Conservation (phyloP, 2,329 filamentous ascomycete species). For the Sporothrix schenckii region DNA sequence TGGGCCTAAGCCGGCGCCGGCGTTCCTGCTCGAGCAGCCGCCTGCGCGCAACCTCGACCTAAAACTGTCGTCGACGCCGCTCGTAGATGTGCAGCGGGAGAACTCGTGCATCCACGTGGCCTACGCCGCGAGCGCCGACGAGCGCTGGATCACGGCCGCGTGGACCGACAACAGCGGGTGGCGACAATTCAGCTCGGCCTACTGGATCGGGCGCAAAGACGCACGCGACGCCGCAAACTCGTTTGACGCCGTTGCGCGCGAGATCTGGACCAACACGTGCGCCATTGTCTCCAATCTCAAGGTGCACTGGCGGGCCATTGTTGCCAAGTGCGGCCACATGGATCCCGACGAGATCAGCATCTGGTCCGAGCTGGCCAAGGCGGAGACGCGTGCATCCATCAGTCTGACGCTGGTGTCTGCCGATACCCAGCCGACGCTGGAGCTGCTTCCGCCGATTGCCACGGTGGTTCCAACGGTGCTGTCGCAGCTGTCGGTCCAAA, state of each 20-base stretch:
- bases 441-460: conserved; percentile 60
- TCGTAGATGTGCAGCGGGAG: conserved; percentile 73
- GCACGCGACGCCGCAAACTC: conserved; percentile 52
- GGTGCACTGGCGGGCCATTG: conserved; percentile 75
- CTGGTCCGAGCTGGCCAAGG: conserved; percentile 58
- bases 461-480: conserved; percentile 53
- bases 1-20: conserved; percentile 64
- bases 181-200: conserved; percentile 72
- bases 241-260: conserved; percentile 67
- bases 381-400: conserved; percentile 55
- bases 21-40: conserved; percentile 71
- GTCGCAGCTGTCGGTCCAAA: conserved; percentile 53
- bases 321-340: conserved; percentile 72
- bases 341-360: conserved; percentile 65
- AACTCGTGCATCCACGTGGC: conserved; percentile 80
- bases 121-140: conserved; percentile 74
- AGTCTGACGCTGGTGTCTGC: conserved; percentile 65
- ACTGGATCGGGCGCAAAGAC: conserved; percentile 67
- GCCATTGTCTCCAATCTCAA: conserved; percentile 71
- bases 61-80: conserved; percentile 67
- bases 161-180: conserved; percentile 80
- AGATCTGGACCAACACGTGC: conserved; percentile 77
- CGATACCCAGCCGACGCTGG: conserved; percentile 66
- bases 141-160: conserved; percentile 75
- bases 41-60: conserved; percentile 75